These are phyloP conservation scores for Ramularia endophylla DNA, from an alignment of 2,329 filamentous ascomycete genomes.

Conservation along the genomic window DNA sequence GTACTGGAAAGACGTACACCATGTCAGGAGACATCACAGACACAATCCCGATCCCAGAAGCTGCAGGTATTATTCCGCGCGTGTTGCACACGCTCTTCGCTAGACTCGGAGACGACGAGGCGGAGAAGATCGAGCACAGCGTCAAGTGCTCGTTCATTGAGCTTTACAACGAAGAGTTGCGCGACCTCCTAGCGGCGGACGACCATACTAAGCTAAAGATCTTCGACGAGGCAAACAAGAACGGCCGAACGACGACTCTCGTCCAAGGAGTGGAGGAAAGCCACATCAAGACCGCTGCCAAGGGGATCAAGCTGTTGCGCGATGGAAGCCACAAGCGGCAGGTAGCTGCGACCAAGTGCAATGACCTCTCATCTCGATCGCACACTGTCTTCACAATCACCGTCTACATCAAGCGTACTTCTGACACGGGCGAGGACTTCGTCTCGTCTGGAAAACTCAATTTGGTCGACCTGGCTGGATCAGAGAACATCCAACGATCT, in stretches of 20 bases:
- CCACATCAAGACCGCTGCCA: slow-evolving; percentile 76
- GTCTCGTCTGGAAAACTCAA: slow-evolving; percentile 91
- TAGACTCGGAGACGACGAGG: slow-evolving; percentile 64
- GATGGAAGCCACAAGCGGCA: slow-evolving; percentile 88
- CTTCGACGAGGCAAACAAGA: slow-evolving; percentile 82
- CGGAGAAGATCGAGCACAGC: slow-evolving; percentile 67
- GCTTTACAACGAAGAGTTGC: slow-evolving; percentile 94
- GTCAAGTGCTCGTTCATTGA: slow-evolving; percentile 99
- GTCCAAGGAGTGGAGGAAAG: slow-evolving; percentile 98
- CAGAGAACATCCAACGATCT: slow-evolving; percentile 94
- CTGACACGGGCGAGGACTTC: slow-evolving; percentile 81
- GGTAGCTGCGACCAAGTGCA: slow-evolving; percentile 99
- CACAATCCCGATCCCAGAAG: slow-evolving; percentile 81
- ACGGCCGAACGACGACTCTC: slow-evolving; percentile 75
- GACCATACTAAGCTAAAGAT: slow-evolving; percentile 88
- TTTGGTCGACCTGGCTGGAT: slow-evolving; percentile 91
- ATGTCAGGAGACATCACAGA: slow-evolving; percentile 98
- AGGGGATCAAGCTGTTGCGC: slow-evolving; percentile 84
- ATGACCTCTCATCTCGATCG: slow-evolving; percentile 92
- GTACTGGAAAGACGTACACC: slow-evolving; percentile 97
- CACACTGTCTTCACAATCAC: slow-evolving; percentile 98
- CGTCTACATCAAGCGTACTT: slow-evolving; percentile 75
- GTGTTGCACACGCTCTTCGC: slow-evolving; percentile 81
- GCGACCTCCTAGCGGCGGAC: slow-evolving; percentile 78
- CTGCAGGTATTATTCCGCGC: slow-evolving; percentile 90